Evolutionary conservation across 768 basidiomycete genomes (phyloP), one percentile per base, ranked within the genome.

Genomic region (Mrakia hoshinonis): DNA sequence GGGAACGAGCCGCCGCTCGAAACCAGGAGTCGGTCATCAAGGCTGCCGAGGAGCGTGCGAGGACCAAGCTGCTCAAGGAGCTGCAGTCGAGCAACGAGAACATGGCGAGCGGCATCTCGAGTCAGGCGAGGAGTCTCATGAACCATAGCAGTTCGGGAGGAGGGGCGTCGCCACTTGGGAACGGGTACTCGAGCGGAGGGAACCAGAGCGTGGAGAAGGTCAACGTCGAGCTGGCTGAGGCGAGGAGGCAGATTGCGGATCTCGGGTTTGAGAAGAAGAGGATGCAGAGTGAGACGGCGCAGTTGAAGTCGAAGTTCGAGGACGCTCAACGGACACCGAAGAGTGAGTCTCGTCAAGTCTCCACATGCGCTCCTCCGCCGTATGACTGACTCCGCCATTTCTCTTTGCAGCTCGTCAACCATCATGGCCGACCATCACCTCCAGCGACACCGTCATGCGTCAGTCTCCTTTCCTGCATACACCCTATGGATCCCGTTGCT

Each of bases 1-100:
- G 65, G 39, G 82, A 62, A 24, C 55, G 49, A 36, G 49, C 61
- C n/a, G 63, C 60, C 67, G 90, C 88, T 76, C 84, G 87, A 47
- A 80, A 84, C 4, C 87, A 86, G 73, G 79, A 89, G 26, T 83
- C 88, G 36, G 83, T 22, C 4, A 49, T 60, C 48, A 60, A 69
- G 60, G 68, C 86, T 11, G 82, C 83, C 47, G 88, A 89, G 72
- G 83, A 84, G 43, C 80, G 82, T 4, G 87, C 89, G 82, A 85
- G 87, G 63, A 81, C 83, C 26, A 83, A 85, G 22, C 79, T 90
- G 6, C 80, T 89, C 29, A 83, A 82, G 38, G 87, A 89, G 75
- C 82, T 90, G 39, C 83, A 87, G 75, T 78, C 82, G 10, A 83
- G 84, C 0, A 88, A 89, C 74, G 85, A 86, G 36, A 83, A 84